Percentiles rank a stretch among this genome's conserved stretches.
These are phyloP conservation scores for Colletotrichum melonis DNA, from an alignment of 2,329 filamentous ascomycete genomes.

Conservation along the genomic window DNA sequence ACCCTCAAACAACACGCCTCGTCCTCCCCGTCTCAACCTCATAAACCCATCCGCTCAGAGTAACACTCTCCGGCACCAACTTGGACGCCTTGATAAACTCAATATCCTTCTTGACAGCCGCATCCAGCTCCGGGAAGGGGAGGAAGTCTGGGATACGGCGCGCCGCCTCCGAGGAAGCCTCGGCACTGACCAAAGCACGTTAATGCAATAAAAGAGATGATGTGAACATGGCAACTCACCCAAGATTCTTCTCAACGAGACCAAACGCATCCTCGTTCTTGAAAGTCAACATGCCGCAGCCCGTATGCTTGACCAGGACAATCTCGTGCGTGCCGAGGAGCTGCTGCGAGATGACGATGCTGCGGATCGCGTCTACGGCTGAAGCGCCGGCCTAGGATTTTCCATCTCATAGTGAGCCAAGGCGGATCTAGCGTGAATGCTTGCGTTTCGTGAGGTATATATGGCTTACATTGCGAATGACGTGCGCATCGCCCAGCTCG, in stretches of 20 bases:
- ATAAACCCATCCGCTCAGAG: constrained; percentile 80
- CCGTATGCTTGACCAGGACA: constrained; percentile 79
- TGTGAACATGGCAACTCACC: constrained; percentile 43
- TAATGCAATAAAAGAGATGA: background rate
- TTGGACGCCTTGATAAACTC: constrained; percentile 68
- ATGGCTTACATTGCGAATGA: constrained; percentile 71
- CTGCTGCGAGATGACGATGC: constrained; percentile 82
- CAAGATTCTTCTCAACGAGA: constrained; percentile 66
- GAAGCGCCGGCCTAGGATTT: constrained; percentile 67
- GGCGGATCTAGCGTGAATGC: too few species aligned
- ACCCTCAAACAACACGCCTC: constrained; percentile 43
- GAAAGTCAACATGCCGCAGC: constrained; percentile 79
- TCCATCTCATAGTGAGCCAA: background rate
- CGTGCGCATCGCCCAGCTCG: constrained; percentile 79
- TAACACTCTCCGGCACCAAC: constrained; percentile 68
- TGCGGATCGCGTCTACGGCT: constrained; percentile 76
- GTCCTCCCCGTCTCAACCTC: constrained; percentile 78
- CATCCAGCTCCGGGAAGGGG: constrained; percentile 72
- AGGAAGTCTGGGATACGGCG: constrained; percentile 66
- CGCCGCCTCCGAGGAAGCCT: constrained; percentile 39
- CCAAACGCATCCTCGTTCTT: constrained; percentile 66
- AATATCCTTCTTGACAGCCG: constrained; percentile 75
- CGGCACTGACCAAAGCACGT: constrained; percentile 24
- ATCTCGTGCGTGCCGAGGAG: constrained; percentile 82
- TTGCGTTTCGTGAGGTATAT: too few species aligned